These are phyloP conservation scores for Butyriboletus loyo DNA, from an alignment of 768 basidiomycete genomes.

Conservation along the genomic window DNA sequence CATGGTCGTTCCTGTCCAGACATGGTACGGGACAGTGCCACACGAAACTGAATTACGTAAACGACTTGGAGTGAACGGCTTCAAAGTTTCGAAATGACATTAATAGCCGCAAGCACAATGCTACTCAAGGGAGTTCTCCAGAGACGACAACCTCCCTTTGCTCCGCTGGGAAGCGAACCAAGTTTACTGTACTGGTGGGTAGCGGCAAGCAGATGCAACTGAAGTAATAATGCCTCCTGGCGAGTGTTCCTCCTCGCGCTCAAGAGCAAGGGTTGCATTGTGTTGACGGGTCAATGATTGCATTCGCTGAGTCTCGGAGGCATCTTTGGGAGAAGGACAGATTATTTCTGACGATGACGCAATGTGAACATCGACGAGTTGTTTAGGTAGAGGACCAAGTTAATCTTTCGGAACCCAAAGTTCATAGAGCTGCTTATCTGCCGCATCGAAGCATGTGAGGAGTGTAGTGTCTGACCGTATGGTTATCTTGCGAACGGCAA, in stretches of 20 bases:
- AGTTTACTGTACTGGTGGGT: neutral
- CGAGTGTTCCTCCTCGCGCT: neutral
- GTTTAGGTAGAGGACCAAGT: neutral
- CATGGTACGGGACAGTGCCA: neutral
- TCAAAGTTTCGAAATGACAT: too few species aligned
- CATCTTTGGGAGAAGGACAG: neutral
- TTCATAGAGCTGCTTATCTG: slow-evolving; percentile 74
- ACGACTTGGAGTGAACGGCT: too few species aligned
- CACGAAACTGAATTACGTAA: slow-evolving; percentile 20
- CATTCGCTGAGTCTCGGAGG: neutral
- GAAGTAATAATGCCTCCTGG: neutral
- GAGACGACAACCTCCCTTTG: neutral
- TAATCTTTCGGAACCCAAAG: slow-evolving; percentile 59
- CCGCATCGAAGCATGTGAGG: slow-evolving; percentile 70
- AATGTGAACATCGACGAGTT: neutral
- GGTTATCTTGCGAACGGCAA: slow-evolving; percentile 36
- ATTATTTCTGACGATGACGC: neutral
- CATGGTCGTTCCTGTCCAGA: slow-evolving; percentile 27
- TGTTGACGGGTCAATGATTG: neutral
- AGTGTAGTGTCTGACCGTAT: slow-evolving; percentile 67
- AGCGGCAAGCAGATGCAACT: neutral
- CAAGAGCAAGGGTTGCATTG: neutral
- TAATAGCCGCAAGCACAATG: neutral
- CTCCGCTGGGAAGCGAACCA: neutral
- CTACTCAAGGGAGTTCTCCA: neutral